Evolutionary conservation across 768 basidiomycete species (phyloP).

Genomic region (Trametes sanguinea): DNA sequence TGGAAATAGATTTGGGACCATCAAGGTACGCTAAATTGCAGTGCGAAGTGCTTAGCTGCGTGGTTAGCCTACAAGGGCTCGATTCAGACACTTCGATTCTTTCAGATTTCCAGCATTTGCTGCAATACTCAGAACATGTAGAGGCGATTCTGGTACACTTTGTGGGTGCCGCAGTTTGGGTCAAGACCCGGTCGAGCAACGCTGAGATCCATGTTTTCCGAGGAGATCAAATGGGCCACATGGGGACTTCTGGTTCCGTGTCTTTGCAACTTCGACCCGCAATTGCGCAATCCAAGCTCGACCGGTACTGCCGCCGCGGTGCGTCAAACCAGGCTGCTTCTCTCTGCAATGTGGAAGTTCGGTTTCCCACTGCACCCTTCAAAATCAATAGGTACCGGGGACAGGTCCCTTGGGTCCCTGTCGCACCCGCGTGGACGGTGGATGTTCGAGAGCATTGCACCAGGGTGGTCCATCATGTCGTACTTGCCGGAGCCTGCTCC

Average conservation of each 20-base stretch:
- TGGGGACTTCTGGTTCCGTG: background rate
- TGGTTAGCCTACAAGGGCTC: no score
- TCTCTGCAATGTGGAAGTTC: background rate
- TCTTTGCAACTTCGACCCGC: constrained; percentile 5
- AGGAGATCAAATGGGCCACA: constrained; percentile 7
- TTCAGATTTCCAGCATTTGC: no score
- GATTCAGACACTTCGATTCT: no score
- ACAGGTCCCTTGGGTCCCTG: constrained; percentile 7
- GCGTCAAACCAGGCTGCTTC: no score
- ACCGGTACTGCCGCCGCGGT: no score
- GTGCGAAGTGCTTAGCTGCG: no score
- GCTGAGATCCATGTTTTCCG: background rate
- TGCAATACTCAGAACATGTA: no score
- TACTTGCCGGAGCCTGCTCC: background rate
- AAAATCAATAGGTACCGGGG: constrained; percentile 11
- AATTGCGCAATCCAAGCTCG: constrained; percentile 14
- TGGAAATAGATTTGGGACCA: no score
- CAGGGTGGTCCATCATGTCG: constrained; percentile 14
- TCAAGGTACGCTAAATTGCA: no score
- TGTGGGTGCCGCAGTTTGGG: background rate
- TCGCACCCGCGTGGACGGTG: background rate
- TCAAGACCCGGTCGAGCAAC: no score
- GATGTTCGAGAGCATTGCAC: constrained; percentile 17
- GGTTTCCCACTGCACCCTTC: background rate
- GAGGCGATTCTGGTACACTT: background rate